Conservation (phyloP, 2,329 filamentous ascomycete genomes). For the Parastagonospora avenae region DNA sequence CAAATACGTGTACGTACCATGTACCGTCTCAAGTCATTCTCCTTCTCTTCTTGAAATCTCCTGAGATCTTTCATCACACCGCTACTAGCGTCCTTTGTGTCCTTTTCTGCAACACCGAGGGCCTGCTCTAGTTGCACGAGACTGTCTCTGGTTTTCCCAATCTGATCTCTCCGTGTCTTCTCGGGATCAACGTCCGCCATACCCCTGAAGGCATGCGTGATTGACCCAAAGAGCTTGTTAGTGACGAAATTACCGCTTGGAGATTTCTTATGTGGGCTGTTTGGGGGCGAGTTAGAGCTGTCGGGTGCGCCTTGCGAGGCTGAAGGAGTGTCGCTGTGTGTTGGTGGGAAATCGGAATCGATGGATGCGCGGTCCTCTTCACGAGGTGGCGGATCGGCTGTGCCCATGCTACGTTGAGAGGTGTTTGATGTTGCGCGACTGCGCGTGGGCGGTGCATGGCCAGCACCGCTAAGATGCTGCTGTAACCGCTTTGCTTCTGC, state of each 20-base stretch:
- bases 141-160: conserved; percentile 92
- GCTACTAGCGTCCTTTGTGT: conserved; percentile 89
- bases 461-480: conserved; percentile 81
- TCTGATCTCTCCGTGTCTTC: conserved; percentile 86
- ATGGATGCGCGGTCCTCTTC: conserved; percentile 84
- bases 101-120: conserved; percentile 82
- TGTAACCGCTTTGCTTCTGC: conserved; percentile 91
- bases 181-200: conserved; percentile 97
- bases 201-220: conserved; percentile 94
- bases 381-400: conserved; percentile 47
- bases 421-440: conserved; percentile 69
- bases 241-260: conserved; percentile 85
- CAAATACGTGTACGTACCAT: conserved; percentile 74
- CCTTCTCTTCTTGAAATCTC: conserved; percentile 93
- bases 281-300: conserved; percentile 26
- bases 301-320: conserved; percentile 72
- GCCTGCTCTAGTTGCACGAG: conserved; percentile 86
- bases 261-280: conserved; percentile 71
- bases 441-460: conserved; percentile 64
- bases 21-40: conserved; percentile 89
- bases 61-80: conserved; percentile 89
- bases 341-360: conserved; percentile 94
- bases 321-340: conserved; percentile 73
- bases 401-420: conserved; percentile 48
- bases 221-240: conserved; percentile 89